Base-by-base conservation (phyloP, 2,329 filamentous ascomycete species). In the Metarhizium humberi region DNA sequence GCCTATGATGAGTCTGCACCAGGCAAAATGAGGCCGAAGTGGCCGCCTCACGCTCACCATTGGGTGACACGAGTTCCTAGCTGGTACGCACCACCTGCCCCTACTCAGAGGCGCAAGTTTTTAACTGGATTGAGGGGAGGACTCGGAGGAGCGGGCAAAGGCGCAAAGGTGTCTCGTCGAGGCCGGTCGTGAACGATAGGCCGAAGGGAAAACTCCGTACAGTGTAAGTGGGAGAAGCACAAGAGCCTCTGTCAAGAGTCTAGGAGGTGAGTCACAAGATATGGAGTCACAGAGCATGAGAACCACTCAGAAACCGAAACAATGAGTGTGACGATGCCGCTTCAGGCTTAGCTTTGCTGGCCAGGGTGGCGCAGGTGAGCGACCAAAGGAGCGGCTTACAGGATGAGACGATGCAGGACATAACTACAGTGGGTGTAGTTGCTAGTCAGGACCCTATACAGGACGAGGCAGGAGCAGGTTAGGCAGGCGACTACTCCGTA, bases 191-290 rank as follows among this genome's bases (percentile, higher is more conserved):
- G 13, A 6, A 30, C 45, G 13, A 48, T 30, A 2, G 10, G 11
- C 30, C 45, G 25, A 8, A 29, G 6, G 4, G 25, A 16, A 5
- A 14, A 30, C 45, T 48, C 45, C 45, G 14, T 48, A 48, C 45
- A 30, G 11, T 48, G 45, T 30, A 29, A 14, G 13, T n/a, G 40
- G 10, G 6, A 45, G n/a, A 10, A 45, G 18, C 20, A 10, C 47
- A 51, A 40, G n/a, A 51, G 18, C 18, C 6, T 50, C 53, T n/a
- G 47, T 51, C 25, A 4, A 36, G 38, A 55, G 36, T 36, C 29
- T 29, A 50, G 18, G 40, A 46, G 30, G 52, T 56, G 56, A 58
- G 56, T 58, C 57, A 58, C 55, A 57, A 50, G 57, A 53, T 50
- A 42, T 30, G 52, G 48, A 43, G 53, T 46, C 43, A n/a, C 38